Base-by-base conservation (phyloP, 306 rosid species). In the Glycyrrhiza uralensis region DNA sequence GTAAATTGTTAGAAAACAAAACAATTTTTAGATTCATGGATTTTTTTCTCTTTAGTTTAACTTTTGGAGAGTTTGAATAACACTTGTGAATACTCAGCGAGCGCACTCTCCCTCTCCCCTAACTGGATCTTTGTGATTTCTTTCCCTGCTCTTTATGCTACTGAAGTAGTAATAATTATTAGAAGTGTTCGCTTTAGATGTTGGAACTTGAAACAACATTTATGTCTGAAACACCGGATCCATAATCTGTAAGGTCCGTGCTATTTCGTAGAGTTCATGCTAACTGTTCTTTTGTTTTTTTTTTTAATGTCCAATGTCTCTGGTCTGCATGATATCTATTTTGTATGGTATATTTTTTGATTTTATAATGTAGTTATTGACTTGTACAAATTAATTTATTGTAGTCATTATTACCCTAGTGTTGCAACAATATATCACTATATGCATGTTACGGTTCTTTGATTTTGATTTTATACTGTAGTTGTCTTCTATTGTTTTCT, bases 71-170 rank as follows among this genome's bases (percentile, higher is more conserved):
- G 4, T 70, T 39, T 39, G 41, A 38, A 23, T 54, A 13, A 1
- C 7, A 3, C 26, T 13, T 51, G 20, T 49, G 66, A 17, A 24
- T 39, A 30, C 58, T 46, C 46, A 29, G 12, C 13, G 12, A 15
- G 4, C 28, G 2, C 18, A 18, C 8, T 20, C n/a, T 0, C 14
- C n/a, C 7, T 8, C 23, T 10, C 0, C 18, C 29, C 5, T 28
- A 46, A 74, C 61, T 54, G 29, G 28, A 30, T 75, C 59, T 65
- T 54, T 64, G 32, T 28, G 13, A 64, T 79, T 57, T 44, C 18
- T 1, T 54, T 54, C 39, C 2, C 1, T 28, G 13, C 1, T 3
- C 23, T 15, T 54, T 38, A 1, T 39, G n/a, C 1, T 56, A 19
- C 51, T 51, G 2, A 8, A 11, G 10, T 18, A 11, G 9, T 9